Evolutionary conservation across 2,329 filamentous ascomycete genomes (phyloP), one percentile per base, ranked within the genome.

Genomic region (Fusarium albidum): DNA sequence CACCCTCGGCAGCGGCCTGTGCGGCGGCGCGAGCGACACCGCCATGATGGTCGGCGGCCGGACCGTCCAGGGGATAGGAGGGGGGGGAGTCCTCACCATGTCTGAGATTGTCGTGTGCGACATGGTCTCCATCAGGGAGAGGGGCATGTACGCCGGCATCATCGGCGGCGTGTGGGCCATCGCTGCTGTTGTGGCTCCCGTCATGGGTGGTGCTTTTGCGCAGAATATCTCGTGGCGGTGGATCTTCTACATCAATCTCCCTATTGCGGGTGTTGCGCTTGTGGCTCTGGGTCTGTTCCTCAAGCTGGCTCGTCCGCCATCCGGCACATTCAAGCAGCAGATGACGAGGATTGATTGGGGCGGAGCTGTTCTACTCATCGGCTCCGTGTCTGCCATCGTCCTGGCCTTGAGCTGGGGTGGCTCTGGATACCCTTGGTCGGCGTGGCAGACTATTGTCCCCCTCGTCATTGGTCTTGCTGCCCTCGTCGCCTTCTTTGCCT

Each of bases 341-440:
- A 47, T 71, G 8, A 46, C 14, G 9, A 57, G 55, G 2, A 64
- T 78, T 38, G 80, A 84, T 56, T 75, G 65, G 35, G 38, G 70
- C 0, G 79, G 79, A 2, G 78, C 75, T 15, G 40, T 57, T 12
- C 48, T 81, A 1, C 68, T 81, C 26, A 72, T 75, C 2, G 68
- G 59, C 0, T 69, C 71, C 0, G 66, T 72, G 9, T 65, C 72
- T 1, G 63, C 75, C 6, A 56, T 85, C 13, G 76, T 83, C 28
- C 69, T 85, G 4, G 81, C 74, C 5, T 72, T 83, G 9, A 77
- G 79, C 0, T 84, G 82, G 82, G 81, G 75, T 3, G 81, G 82
- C 4, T 74, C 74, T 8, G 72, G 73, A 2, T 81, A 83, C 59
- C 58, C 73, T 1, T 85, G 82, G 82, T 66, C 66, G n/a, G 73